A percentile compares a stretch with the other conserved stretches of the same genome.
Conservation (phyloP, 768 basidiomycete genomes). For the Mycena galericulata region DNA sequence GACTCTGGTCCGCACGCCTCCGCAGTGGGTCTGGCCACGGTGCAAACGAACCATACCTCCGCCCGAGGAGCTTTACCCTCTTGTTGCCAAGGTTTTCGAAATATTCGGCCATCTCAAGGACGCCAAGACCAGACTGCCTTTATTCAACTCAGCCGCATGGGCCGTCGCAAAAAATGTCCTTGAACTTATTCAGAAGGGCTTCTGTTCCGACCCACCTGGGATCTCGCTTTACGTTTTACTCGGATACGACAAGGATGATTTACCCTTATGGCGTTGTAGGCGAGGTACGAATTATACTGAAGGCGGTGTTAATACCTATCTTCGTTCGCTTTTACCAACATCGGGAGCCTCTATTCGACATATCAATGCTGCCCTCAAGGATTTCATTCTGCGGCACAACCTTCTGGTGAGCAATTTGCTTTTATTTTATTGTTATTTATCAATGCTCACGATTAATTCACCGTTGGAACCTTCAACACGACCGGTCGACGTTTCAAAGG, state of each 20-base stretch:
- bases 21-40: neutral
- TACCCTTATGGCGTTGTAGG: neutral
- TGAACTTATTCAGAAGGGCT: neutral
- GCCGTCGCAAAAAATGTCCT: neutral
- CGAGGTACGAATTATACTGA: neutral
- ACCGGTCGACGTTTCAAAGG: slow-evolving; percentile 10
- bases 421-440: neutral
- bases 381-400: slow-evolving; percentile 3
- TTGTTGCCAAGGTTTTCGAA: neutral
- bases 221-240: neutral
- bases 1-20: neutral
- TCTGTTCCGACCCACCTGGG: neutral
- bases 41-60: neutral
- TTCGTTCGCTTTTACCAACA: neutral
- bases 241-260: neutral
- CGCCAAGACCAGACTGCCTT: neutral
- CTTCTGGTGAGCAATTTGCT: neutral
- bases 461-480: neutral
- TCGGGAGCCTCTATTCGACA: neutral
- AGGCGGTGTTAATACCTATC: neutral
- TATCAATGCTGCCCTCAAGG: neutral
- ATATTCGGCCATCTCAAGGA: neutral
- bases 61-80: neutral
- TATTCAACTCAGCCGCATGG: no score
- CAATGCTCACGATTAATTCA: neutral